Evolutionary conservation across 108 stramenopile genomes (phyloP), one percentile per base, ranked within the genome.

Genomic region (Cyclotella atomus): DNA sequence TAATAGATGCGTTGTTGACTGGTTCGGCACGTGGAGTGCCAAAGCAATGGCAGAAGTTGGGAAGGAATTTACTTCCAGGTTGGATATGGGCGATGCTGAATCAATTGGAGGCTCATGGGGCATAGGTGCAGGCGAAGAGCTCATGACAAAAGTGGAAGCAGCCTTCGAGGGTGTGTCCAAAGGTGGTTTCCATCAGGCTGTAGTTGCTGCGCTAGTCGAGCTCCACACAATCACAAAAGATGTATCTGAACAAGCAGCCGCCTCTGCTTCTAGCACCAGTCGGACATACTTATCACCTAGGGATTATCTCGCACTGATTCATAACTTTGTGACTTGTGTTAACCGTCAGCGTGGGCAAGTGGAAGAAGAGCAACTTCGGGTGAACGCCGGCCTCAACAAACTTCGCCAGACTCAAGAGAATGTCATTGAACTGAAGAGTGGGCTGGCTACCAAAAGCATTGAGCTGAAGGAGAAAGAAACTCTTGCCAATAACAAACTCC

Each of bases 1-100:
- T 85, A 99, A 99, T 87, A 88, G 99, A 41, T 99, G 99, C 73
- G 98, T 99, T 9, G 98, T 99, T 1, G 98, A 99, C 75, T 99
- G 99, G 99, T 99, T 99, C 74, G 99, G 99, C 30, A 96, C 97
- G 14, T 99, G 99, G 99, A 82, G 90, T 45, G 44, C 64, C 25
- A 91, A 88, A 64, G 97, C 99, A 4, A 83, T 99, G 84, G 96
- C 91, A 23, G 96, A 98, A 73, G 97, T 97, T 17, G 86, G 77
- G 14, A 74, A 73, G 68, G 88, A 87, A 52, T 94, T 97, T 54
- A 92, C 89, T 16, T 57, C 82, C 3, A 76, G 70, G 15, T 56
- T 96, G 17, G 98, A 97, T 79, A 80, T 96, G 81, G 91, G 94
- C 12, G 94, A 93, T 73, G 85, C 87, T 16, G 95, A 91, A 68